A percentile compares a stretch with the other conserved stretches of the same genome.
Evolutionary conservation across 148 eudicot genomes (phyloP).

Genomic region (Arbutus unedo): DNA sequence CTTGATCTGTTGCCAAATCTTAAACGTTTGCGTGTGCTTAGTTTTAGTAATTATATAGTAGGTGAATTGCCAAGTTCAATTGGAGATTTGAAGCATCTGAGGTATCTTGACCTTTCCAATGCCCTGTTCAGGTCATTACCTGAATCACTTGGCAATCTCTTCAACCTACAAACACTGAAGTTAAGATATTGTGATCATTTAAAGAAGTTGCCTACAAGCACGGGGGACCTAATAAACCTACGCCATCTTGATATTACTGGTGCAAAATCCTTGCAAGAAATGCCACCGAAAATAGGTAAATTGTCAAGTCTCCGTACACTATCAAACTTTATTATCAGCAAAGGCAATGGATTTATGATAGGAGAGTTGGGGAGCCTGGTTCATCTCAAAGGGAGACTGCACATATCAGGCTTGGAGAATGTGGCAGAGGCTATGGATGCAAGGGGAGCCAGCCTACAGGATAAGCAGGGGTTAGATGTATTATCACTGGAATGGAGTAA

Average conservation of each 20-base stretch:
- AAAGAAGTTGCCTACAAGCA: neutral
- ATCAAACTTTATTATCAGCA: slow-evolving; percentile 15
- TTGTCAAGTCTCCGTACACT: slow-evolving; percentile 11
- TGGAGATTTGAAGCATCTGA: slow-evolving; percentile 1
- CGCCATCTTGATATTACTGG: neutral
- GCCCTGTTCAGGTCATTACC: neutral
- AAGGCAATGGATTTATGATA: slow-evolving; percentile 8
- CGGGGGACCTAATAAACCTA: neutral
- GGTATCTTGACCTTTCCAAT: slow-evolving; percentile 2
- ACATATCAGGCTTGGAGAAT: slow-evolving; percentile 13
- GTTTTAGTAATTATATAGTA: neutral
- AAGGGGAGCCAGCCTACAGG: slow-evolving; percentile 9
- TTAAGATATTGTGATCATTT: neutral
- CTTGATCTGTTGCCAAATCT: neutral
- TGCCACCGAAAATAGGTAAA: slow-evolving; percentile 9
- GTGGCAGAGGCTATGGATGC: slow-evolving; percentile 8
- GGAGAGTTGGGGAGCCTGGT: slow-evolving; percentile 9
- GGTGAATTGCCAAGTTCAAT: slow-evolving; percentile 9
- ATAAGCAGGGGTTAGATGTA: slow-evolving; percentile 6
- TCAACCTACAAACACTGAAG: neutral
- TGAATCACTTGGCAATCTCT: slow-evolving; percentile 2
- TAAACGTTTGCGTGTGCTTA: neutral
- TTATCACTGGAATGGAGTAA: slow-evolving; percentile 12
- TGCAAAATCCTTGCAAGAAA: neutral
- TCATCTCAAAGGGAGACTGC: slow-evolving; percentile 14